These are phyloP conservation scores for Aureobasidium sp. DNA, from an alignment of 2,329 filamentous ascomycete genomes.

Conservation along the genomic window DNA sequence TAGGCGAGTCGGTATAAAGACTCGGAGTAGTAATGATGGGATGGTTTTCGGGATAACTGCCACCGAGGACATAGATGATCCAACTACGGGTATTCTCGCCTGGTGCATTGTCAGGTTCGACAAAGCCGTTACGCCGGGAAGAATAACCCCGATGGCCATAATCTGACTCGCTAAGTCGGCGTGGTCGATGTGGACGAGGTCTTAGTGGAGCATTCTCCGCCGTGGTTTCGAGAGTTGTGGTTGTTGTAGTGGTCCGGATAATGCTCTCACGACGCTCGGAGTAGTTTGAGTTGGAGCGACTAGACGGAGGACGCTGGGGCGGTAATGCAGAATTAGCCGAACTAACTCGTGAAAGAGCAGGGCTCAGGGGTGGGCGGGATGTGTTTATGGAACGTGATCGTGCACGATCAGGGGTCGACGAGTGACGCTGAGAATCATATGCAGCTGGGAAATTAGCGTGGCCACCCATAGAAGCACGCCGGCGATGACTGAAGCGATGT, in stretches of 20 bases:
- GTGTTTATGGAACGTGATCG: slow-evolving; percentile 42
- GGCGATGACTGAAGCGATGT: slow-evolving; percentile 47
- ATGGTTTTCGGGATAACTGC: slow-evolving; percentile 63
- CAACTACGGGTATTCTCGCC: slow-evolving; percentile 56
- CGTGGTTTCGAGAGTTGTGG: slow-evolving; percentile 31
- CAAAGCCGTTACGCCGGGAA: slow-evolving; percentile 57
- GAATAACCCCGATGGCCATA: slow-evolving; percentile 33
- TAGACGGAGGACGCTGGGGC: slow-evolving; percentile 13
- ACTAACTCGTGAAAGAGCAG: slow-evolving; percentile 47
- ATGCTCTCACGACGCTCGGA: slow-evolving; percentile 33
- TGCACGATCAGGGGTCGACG: slow-evolving; percentile 39
- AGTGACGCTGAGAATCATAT: slow-evolving; percentile 49
- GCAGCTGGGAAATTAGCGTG: slow-evolving; percentile 42
- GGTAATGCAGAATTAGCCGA: slow-evolving; percentile 39
- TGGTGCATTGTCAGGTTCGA: slow-evolving; percentile 50
- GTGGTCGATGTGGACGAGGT: slow-evolving; percentile 42
- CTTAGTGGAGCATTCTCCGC: slow-evolving; percentile 28
- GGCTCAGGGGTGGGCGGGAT: slow-evolving; percentile 53
- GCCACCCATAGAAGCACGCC: slow-evolving; percentile 49
- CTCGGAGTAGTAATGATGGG: slow-evolving; percentile 63
- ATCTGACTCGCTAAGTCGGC: slow-evolving; percentile 54
- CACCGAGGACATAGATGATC: slow-evolving; percentile 66
- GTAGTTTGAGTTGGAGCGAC: slow-evolving; percentile 15
- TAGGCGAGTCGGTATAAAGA: slow-evolving; percentile 63
- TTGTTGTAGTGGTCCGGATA: slow-evolving; percentile 28